Evolutionary conservation across 148 eudicot genomes (phyloP).

Genomic region (Drosera capensis): DNA sequence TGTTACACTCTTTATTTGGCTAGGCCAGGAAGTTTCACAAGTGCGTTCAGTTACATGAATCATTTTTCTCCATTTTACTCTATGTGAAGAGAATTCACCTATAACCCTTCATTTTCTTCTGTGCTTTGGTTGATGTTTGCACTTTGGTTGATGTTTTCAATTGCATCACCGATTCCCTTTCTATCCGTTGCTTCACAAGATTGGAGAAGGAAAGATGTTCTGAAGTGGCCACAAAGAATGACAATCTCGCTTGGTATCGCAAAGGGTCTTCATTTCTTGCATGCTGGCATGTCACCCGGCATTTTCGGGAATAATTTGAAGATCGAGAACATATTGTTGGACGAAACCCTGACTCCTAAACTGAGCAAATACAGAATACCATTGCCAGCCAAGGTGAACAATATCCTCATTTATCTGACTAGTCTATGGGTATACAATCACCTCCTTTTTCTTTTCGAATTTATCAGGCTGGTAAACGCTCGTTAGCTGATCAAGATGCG

Average conservation of each 20-base stretch:
- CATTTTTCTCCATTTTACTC: too few species aligned
- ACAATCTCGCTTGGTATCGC: constrained; percentile 69
- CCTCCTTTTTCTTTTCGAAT: background rate
- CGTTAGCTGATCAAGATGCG: constrained; percentile 21
- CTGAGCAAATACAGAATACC: constrained; percentile 61
- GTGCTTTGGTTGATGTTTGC: too few species aligned
- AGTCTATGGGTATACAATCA: too few species aligned
- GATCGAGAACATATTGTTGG: constrained; percentile 56
- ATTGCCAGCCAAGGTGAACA: constrained; percentile 51
- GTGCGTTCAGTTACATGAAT: too few species aligned
- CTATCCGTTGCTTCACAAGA: constrained; percentile 19
- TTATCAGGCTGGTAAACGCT: constrained; percentile 14
- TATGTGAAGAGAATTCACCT: too few species aligned
- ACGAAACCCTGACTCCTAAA: constrained; percentile 69
- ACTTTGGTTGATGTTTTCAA: too few species aligned
- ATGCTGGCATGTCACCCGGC: constrained; percentile 50
- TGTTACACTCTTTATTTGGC: too few species aligned
- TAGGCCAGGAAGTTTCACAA: too few species aligned
- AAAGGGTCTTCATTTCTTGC: constrained; percentile 72
- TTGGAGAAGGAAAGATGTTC: constrained; percentile 49
- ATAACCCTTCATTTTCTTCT: too few species aligned
- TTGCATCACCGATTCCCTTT: background rate
- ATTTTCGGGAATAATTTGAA: constrained; percentile 57
- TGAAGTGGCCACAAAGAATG: constrained; percentile 97
- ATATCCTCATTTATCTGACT: background rate